phyloP scores from a whole-genome alignment of 1,284 basidiomycete genomes.

The Phaffia rhodozyma region DNA sequence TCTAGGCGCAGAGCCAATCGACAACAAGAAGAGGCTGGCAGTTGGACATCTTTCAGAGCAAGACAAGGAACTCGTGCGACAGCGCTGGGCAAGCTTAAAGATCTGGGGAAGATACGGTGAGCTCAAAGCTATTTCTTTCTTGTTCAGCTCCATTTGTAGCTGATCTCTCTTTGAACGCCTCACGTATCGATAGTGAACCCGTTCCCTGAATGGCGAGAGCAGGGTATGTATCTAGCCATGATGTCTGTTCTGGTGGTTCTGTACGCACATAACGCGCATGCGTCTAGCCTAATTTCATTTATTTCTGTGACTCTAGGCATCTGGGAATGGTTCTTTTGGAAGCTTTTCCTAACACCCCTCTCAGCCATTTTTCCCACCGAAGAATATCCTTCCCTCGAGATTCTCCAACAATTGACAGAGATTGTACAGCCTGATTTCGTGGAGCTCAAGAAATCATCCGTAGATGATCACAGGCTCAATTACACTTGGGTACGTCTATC shows the following conservation, averaged over 20 bases:
- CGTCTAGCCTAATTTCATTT: background rate
- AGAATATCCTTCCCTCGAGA: slow-evolving; percentile 5
- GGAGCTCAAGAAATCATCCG: background rate
- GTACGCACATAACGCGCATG: too few species aligned
- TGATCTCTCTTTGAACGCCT: slow-evolving; percentile 18
- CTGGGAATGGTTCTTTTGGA: slow-evolving; percentile 23
- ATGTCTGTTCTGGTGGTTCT: background rate
- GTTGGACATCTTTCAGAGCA: slow-evolving; percentile 21
- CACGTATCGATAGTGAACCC: slow-evolving; percentile 34
- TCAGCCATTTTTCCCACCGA: slow-evolving; percentile 17
- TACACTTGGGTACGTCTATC: slow-evolving; percentile 27
- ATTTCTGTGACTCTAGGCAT: background rate
- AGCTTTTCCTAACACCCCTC: slow-evolving; percentile 22
- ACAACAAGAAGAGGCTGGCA: background rate
- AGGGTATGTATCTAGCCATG: slow-evolving; percentile 33
- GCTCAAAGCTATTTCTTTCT: background rate
- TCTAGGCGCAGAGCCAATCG: background rate
- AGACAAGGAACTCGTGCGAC: slow-evolving; percentile 34
- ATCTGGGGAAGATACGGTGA: slow-evolving; percentile 25
- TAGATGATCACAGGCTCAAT: slow-evolving; percentile 25
- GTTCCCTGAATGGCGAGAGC: slow-evolving; percentile 41
- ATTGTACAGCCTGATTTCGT: slow-evolving; percentile 8
- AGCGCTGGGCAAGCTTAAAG: slow-evolving; percentile 27
- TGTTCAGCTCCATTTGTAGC: background rate
- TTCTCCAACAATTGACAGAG: slow-evolving; percentile 5